Base-by-base conservation (phyloP, 768 basidiomycete species). In the Calocera viscosa region DNA sequence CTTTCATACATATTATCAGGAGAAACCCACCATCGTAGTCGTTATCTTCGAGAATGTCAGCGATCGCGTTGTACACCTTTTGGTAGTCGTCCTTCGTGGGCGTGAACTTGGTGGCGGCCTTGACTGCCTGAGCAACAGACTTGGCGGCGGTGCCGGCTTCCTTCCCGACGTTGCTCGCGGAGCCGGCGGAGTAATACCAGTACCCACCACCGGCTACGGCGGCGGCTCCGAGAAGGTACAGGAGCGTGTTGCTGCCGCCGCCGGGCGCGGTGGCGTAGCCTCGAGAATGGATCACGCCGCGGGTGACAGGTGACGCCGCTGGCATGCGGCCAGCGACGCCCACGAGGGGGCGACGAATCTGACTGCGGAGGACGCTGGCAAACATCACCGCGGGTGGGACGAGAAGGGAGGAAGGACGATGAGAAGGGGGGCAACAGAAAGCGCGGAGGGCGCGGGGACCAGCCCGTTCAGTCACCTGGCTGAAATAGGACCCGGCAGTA, bases 61-160 rank as follows among this genome's bases (percentile, higher is more conserved):
- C 89, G 74, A 99, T 85, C 67, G 78, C 83, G 78, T 95, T 92
- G 82, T 99, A 98, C 17, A 98, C 91, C 84, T 95, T 93, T 76
- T 91, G 89, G 75, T 94, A 96, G 73, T 96, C 94, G 65, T 86
- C 86, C 78, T 88, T 85, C 40, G 85, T 81, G 24, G 90, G 89
- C 14, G 83, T 82, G 75, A 92, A 87, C 68, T 89, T 88, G 43
- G 83, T 79, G 35, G 81, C 83, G 67, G 79, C 84, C 74, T 87
- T 90, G 16, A 81, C 82, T 26, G 79, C 72, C 77, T 90, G 86
- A 2, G 81, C 78, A 16, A 81, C 84, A 7, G 87, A 84, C 74
- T 85, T 89, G 66, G 82, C 73, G 19, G 83, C 81, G 43, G 84
- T 82, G 28, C 77, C 77, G 16, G 83, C 80, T 64, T 83, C 80